These are phyloP conservation scores for Termitomyces sp. DNA, from an alignment of 768 basidiomycete species.

Conservation along the genomic window DNA sequence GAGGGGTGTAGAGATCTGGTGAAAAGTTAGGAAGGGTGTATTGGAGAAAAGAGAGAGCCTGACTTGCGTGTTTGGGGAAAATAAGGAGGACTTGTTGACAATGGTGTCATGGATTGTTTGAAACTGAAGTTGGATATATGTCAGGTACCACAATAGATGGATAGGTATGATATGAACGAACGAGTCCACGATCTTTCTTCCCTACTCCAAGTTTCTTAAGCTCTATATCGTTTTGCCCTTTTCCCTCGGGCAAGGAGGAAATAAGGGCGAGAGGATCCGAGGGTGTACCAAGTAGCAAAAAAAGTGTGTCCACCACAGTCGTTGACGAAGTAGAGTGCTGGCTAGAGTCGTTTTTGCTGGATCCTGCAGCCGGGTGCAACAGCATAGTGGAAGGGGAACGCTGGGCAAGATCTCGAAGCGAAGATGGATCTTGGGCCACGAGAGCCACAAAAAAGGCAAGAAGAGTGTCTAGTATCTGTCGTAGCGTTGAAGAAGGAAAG, in stretches of 20 bases:
- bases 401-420: slow-evolving; percentile 49
- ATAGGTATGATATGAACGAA: slow-evolving; percentile 23
- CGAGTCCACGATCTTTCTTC: slow-evolving; percentile 53
- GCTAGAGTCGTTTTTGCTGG: slow-evolving; percentile 8
- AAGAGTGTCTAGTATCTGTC: slow-evolving; percentile 60
- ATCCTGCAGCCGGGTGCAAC: slow-evolving; percentile 4
- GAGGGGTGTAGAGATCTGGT: slow-evolving; percentile 48
- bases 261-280: slow-evolving; percentile 48
- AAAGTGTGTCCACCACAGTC: slow-evolving; percentile 36
- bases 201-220: slow-evolving; percentile 47
- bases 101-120: slow-evolving; percentile 30
- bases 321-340: slow-evolving; percentile 18
- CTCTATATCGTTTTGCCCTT: slow-evolving; percentile 27
- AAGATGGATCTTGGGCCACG: slow-evolving; percentile 51
- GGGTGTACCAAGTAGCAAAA: slow-evolving; percentile 31
- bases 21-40: neutral
- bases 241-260: slow-evolving; percentile 12
- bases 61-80: slow-evolving; percentile 28
- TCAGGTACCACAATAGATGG: neutral
- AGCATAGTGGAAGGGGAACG: slow-evolving; percentile 14
- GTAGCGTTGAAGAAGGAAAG: neutral
- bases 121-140: slow-evolving; percentile 20
- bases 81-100: slow-evolving; percentile 28
- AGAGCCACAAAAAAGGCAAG: slow-evolving; percentile 59
- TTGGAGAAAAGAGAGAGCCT: slow-evolving; percentile 9